These are phyloP conservation scores for Nannizzia gypsea DNA, from an alignment of 2,329 filamentous ascomycete genomes.

Conservation along the genomic window DNA sequence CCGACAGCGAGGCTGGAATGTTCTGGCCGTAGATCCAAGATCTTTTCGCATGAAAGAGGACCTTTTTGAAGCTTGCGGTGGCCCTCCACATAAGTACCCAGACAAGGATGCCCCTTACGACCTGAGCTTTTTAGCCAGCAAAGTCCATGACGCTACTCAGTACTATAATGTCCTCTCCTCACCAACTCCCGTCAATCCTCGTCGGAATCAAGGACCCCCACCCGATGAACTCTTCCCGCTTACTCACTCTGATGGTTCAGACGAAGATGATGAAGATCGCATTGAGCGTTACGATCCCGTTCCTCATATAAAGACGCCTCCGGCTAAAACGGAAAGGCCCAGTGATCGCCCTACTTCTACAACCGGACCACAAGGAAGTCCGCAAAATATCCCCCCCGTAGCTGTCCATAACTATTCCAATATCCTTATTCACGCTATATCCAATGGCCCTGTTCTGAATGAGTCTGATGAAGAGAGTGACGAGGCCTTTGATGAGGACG, in stretches of 20 bases:
- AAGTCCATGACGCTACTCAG: conserved; percentile 22
- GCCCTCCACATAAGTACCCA: conserved; percentile 17
- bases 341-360: not conserved
- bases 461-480: conserved; percentile 7
- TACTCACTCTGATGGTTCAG: conserved; percentile 12
- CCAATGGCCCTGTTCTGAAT: conserved; percentile 1
- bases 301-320: not conserved
- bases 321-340: not conserved
- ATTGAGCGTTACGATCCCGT: not conserved
- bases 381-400: not conserved
- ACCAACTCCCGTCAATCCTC: not conserved
- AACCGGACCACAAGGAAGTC: not conserved
- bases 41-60: conserved; percentile 27
- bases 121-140: conserved; percentile 20
- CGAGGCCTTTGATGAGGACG: conserved; percentile 11
- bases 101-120: conserved; percentile 14
- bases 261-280: conserved; percentile 7
- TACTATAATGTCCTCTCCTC: conserved; percentile 20
- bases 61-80: conserved; percentile 32
- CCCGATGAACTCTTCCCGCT: conserved; percentile 7
- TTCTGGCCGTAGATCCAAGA: conserved; percentile 36
- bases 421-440: not conserved
- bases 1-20: conserved; percentile 33
- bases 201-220: conserved; percentile 5
- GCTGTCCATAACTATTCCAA: not conserved